These are phyloP conservation scores for Biscogniauxia mediterranea DNA, from an alignment of 2,329 filamentous ascomycete species.

Conservation along the genomic window DNA sequence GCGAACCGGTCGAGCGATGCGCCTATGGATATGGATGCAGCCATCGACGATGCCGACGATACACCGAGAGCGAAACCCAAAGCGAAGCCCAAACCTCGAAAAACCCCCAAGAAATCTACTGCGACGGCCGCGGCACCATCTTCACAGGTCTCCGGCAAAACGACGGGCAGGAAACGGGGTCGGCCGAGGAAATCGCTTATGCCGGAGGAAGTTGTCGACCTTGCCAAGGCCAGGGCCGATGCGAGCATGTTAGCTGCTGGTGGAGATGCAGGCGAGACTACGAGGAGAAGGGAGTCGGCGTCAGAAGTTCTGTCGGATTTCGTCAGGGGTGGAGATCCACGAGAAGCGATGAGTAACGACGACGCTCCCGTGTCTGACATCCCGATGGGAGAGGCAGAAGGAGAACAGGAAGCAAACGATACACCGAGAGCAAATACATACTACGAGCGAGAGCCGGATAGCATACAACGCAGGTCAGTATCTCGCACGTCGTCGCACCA, in stretches of 20 bases:
- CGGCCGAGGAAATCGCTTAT: constrained; percentile 30
- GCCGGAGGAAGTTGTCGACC: constrained; percentile 23
- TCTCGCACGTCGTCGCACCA: constrained; percentile 19
- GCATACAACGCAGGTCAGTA: constrained; percentile 4
- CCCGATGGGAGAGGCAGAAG: constrained; percentile 3
- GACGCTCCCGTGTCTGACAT: constrained; percentile 6
- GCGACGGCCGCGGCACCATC: constrained; percentile 24
- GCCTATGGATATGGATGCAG: constrained; percentile 14
- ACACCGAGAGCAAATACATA: constrained; percentile 15
- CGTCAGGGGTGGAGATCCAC: constrained; percentile 4
- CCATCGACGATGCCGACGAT: constrained; percentile 24
- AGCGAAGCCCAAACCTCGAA: constrained; percentile 33
- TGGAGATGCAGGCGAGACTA: constrained; percentile 3
- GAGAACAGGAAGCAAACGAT: constrained; percentile 1
- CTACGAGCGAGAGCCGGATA: constrained; percentile 3
- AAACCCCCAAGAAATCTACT: constrained; percentile 26
- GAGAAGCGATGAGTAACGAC: constrained; percentile 4
- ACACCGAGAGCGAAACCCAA: constrained; percentile 36
- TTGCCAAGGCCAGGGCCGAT: constrained; percentile 15
- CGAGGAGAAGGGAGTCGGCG: background rate
- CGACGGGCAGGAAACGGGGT: constrained; percentile 32
- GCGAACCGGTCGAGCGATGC: constrained; percentile 25
- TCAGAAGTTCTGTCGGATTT: constrained; percentile 3
- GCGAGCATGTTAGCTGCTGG: constrained; percentile 7
- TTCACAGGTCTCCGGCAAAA: constrained; percentile 24